These are phyloP conservation scores for Bidens hawaiensis DNA, from an alignment of 140 eudicot genomes.

Conservation along the genomic window DNA sequence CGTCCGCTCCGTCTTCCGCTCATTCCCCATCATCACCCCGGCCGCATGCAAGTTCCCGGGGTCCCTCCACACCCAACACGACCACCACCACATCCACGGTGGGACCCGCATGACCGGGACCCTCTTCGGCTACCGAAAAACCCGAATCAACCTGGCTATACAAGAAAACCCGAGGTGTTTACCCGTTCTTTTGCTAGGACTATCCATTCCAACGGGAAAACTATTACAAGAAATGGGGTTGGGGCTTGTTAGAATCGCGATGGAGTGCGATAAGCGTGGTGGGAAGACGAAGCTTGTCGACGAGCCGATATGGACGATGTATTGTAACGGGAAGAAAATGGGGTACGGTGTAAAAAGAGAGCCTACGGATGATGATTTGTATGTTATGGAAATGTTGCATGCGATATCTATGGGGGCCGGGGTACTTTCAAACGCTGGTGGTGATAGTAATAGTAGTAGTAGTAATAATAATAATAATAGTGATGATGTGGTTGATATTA, in stretches of 20 bases:
- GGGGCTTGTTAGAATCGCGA: conserved; percentile 84
- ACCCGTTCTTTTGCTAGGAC: conserved; percentile 72
- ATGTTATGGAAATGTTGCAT: conserved; percentile 68
- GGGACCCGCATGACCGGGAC: conserved; percentile 89
- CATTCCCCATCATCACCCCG: conserved; percentile 73
- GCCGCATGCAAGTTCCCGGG: conserved; percentile 75
- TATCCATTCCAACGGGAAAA: conserved; percentile 72
- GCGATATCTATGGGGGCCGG: conserved; percentile 95
- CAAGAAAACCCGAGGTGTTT: conserved; percentile 77
- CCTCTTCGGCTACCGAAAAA: conserved; percentile 65
- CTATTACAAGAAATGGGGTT: conserved; percentile 83
- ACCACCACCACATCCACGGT: conserved; percentile 59
- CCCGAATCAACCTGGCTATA: conserved; percentile 71
- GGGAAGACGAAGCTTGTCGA: conserved; percentile 61
- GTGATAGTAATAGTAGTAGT: neutral
- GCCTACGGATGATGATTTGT: conserved; percentile 71
- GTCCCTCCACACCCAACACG: conserved; percentile 36
- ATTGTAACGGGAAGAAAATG: conserved; percentile 66
- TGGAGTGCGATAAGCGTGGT: conserved; percentile 74
- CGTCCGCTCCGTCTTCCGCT: conserved; percentile 60
- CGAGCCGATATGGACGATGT: conserved; percentile 91
- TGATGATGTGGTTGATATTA: neutral
- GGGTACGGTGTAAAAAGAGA: conserved; percentile 89
- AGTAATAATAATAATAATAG: neutral
- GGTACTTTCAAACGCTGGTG: conserved; percentile 48